Evolutionary conservation across 441 rosid genomes (phyloP), one percentile per base, ranked within the genome.

Genomic region (Syzygium syzygioides): DNA sequence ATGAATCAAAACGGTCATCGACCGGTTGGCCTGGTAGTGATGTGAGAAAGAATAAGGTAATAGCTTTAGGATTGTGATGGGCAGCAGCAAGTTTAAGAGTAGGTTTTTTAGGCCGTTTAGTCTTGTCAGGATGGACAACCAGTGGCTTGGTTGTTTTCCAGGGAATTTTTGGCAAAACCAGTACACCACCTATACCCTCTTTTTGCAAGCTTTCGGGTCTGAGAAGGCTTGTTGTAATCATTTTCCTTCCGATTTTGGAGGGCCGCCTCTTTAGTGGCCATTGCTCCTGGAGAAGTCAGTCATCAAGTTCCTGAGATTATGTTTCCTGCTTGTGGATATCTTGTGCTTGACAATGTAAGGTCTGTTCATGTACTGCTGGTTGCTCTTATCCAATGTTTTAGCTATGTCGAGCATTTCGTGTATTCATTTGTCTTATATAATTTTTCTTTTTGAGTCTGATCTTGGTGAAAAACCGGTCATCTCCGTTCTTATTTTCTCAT

Each of bases 81-180:
- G 91, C 89, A 89, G 92, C 88, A 88, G 93, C 89, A 87, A 76
- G 53, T 41, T 92, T 88, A 91, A 91, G 92, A 88, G 55, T 89
- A 90, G 93, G 83, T 76, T 95, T 97, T 96, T 96, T 95, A 94
- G 98, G 94, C 94, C 95, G 94, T 91, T 91, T 91, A 88, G 91
- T 85, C 87, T 88, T 93, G 91, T 93, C 91, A 91, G 93, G 90
- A 88, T 62, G 17, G 93, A 34, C 54, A 45, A 94, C 66, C 85
- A 66, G 94, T 86, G 91, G 85, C 92, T 91, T 91, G 89, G 91
- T 91, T 91, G 90, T 91, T 93, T 91, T 90, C 89, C 89, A 14
- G 92, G 92, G 91, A 86, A 91, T 90, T 91, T 76, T 88, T 91
- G 92, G 93, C 91, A 57, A 88, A n/a, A 89, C 92, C 85, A 80